These are phyloP conservation scores for Globisporangium cystogenes DNA, from an alignment of 352 stramenopile genomes.

Conservation along the genomic window DNA sequence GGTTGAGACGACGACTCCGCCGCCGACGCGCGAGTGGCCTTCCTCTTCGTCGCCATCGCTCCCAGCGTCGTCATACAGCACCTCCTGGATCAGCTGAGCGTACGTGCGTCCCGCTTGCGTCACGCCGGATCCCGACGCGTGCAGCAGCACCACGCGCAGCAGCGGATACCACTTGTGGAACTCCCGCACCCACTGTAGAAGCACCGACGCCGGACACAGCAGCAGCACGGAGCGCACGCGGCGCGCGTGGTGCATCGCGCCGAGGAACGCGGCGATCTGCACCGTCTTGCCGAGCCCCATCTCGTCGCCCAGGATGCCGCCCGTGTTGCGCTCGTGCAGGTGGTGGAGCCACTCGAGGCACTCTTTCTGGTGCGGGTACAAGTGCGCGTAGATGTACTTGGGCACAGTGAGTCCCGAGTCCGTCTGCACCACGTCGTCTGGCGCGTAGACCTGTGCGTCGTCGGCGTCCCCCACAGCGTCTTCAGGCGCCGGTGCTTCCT, in stretches of 20 bases:
- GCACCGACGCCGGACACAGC: conserved; percentile 93
- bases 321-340: conserved; percentile 93
- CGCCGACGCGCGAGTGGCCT: conserved; percentile 8
- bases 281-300: conserved; percentile 98
- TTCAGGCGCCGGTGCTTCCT: not conserved
- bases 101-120: conserved; percentile 39
- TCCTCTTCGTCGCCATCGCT: not conserved
- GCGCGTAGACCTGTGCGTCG: conserved; percentile 26
- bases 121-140: conserved; percentile 74
- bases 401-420: conserved; percentile 65
- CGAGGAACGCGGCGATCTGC: conserved; percentile 86
- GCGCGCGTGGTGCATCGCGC: conserved; percentile 50
- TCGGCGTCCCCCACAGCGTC: conserved; percentile 4
- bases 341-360: conserved; percentile 97
- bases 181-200: conserved; percentile 96
- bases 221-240: conserved; percentile 82
- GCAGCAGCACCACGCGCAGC: conserved; percentile 87
- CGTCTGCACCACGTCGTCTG: conserved; percentile 47
- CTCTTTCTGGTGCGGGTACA: conserved; percentile 94
- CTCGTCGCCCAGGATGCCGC: conserved; percentile 96
- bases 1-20: conserved; percentile 94
- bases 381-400: conserved; percentile 59
- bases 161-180: conserved; percentile 91
- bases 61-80: conserved; percentile 20
- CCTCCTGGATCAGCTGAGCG: conserved; percentile 56